Conservation (phyloP, 2,329 filamentous ascomycete species). For the Amauroascus niger region DNA sequence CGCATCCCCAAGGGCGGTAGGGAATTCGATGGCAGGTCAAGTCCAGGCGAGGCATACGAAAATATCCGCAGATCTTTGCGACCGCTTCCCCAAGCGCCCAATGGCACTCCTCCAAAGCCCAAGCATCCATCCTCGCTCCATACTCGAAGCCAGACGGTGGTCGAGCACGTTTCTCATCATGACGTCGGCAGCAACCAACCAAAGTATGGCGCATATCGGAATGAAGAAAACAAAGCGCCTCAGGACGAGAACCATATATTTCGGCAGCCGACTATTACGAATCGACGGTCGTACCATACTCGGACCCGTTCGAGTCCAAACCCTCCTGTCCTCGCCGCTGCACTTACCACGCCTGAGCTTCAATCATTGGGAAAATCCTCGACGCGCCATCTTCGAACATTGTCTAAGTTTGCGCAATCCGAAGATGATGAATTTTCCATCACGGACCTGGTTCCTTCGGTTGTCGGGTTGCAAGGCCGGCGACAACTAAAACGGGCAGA, state of each 20-base stretch:
- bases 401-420: conserved; percentile 72
- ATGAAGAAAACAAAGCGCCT: conserved; percentile 19
- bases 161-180: conserved; percentile 38
- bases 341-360: conserved; percentile 54
- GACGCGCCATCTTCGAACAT: conserved; percentile 75
- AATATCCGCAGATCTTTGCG: conserved; percentile 67
- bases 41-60: conserved; percentile 58
- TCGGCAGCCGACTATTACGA: conserved; percentile 20
- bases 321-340: conserved; percentile 24
- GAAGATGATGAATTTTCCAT: conserved; percentile 73
- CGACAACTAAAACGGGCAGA: conserved; percentile 66
- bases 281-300: conserved; percentile 24
- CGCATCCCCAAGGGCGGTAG: neutral
- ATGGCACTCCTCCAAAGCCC: conserved; percentile 33
- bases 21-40: conserved; percentile 43
- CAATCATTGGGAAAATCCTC: conserved; percentile 77
- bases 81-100: conserved; percentile 59
- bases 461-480: conserved; percentile 76
- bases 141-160: conserved; percentile 54
- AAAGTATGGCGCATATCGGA: neutral
- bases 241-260: conserved; percentile 21
- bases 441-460: conserved; percentile 67
- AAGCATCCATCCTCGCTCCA: conserved; percentile 32
- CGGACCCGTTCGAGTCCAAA: conserved; percentile 26
- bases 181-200: conserved; percentile 11